Conservation (phyloP, 2,329 filamentous ascomycete species). For the Myriosclerotinia scirpicola region DNA sequence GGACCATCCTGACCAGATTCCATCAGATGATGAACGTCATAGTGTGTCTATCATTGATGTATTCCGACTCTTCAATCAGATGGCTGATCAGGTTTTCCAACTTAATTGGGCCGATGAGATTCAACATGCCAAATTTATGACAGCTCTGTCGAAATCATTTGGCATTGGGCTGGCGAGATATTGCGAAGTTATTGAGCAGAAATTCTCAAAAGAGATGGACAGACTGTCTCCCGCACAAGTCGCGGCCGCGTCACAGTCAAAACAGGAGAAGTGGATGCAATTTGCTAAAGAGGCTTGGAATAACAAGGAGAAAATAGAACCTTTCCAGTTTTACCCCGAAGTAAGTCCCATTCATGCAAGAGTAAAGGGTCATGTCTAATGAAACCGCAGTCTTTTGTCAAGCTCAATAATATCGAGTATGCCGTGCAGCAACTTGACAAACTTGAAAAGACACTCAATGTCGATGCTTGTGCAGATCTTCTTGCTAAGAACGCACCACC, state of each 20-base stretch:
- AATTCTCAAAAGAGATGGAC: slow-evolving; percentile 91
- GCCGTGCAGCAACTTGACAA: slow-evolving; percentile 90
- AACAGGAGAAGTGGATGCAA: slow-evolving; percentile 91
- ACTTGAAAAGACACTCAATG: slow-evolving; percentile 84
- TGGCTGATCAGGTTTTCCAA: slow-evolving; percentile 79
- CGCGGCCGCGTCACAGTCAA: slow-evolving; percentile 71
- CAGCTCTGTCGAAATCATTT: slow-evolving; percentile 80
- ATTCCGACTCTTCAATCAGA: slow-evolving; percentile 91
- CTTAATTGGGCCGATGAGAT: slow-evolving; percentile 92
- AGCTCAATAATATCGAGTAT: slow-evolving; percentile 96
- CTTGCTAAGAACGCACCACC: slow-evolving; percentile 72
- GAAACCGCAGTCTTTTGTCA: slow-evolving; percentile 76
- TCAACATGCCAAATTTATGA: slow-evolving; percentile 97
- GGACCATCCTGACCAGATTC: slow-evolving; percentile 60
- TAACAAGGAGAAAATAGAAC: slow-evolving; percentile 88
- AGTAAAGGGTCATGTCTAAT: slow-evolving; percentile 37
- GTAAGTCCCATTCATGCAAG: slow-evolving; percentile 49
- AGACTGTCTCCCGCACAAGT: slow-evolving; percentile 84
- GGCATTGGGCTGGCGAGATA: slow-evolving; percentile 81
- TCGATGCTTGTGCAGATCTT: slow-evolving; percentile 83
- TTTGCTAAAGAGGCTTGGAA: slow-evolving; percentile 92
- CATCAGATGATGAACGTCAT: slow-evolving; percentile 80
- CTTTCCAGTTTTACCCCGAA: slow-evolving; percentile 94
- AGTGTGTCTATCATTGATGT: slow-evolving; percentile 92
- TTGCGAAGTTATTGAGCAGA: slow-evolving; percentile 84